phyloP scores from a whole-genome alignment of 1,284 basidiomycete species.

The Rhodotorula sp. region DNA sequence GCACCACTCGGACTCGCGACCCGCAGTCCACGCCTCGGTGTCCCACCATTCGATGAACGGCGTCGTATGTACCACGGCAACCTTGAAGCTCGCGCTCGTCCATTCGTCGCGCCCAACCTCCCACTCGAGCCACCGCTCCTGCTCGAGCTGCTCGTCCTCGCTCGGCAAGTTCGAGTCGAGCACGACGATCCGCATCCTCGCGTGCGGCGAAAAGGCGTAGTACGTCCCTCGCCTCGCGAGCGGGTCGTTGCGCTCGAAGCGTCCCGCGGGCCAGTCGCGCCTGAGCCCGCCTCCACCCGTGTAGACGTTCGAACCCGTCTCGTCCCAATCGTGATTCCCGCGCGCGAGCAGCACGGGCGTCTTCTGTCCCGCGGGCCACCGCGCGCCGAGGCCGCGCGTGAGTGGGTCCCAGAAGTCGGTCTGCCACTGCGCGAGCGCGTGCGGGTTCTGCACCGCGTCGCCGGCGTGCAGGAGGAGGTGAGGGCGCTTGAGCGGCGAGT shows the following conservation, averaged over 20 bases:
- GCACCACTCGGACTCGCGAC: slow-evolving; percentile 40
- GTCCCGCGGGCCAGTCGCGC: too few species aligned
- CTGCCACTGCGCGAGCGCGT: slow-evolving; percentile 45
- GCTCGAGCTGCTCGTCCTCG: slow-evolving; percentile 35
- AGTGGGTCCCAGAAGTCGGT: slow-evolving; percentile 45
- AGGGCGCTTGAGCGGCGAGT: slow-evolving; percentile 5
- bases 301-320: slow-evolving; percentile 39
- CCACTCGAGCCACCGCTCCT: slow-evolving; percentile 44
- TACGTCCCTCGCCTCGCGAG: slow-evolving; percentile 33
- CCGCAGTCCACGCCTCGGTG: slow-evolving; percentile 38
- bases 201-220: slow-evolving; percentile 40
- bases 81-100: slow-evolving; percentile 38
- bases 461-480: slow-evolving; percentile 44
- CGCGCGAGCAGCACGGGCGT: slow-evolving; percentile 40
- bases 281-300: slow-evolving; percentile 25
- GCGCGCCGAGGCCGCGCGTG: slow-evolving; percentile 23
- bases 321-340: slow-evolving; percentile 46
- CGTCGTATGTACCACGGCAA: slow-evolving; percentile 43
- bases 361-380: slow-evolving; percentile 11
- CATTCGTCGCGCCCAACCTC: slow-evolving; percentile 39
- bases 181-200: slow-evolving; percentile 39
- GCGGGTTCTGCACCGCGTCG: slow-evolving; percentile 41
- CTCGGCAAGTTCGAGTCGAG: slow-evolving; percentile 42
- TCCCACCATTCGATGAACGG: slow-evolving; percentile 46
- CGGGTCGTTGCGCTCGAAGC: not conserved